phyloP scores from a whole-genome alignment of 2,329 filamentous ascomycete species.

The Penicillium concentricum region DNA sequence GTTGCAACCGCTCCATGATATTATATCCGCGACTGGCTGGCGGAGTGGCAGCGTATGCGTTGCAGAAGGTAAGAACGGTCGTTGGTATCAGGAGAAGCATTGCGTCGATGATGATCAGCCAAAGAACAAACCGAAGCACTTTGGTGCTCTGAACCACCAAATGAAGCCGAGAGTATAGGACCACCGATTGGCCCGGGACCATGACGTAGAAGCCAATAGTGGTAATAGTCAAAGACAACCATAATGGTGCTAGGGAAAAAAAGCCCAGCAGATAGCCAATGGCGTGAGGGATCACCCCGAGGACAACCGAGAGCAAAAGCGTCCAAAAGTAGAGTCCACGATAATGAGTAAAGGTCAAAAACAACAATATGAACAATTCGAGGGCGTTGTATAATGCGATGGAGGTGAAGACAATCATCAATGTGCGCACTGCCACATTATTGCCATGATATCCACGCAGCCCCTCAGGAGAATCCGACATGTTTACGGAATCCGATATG shows the following conservation, averaged over 20 bases:
- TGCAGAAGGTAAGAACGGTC: slow-evolving; percentile 54
- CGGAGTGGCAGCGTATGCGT: slow-evolving; percentile 22
- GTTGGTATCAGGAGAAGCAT: slow-evolving; percentile 54
- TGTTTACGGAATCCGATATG: slow-evolving; percentile 10
- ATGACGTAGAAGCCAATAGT: slow-evolving; percentile 58
- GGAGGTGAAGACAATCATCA: slow-evolving; percentile 35
- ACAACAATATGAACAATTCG: slow-evolving; percentile 40
- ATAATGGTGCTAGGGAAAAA: slow-evolving; percentile 34
- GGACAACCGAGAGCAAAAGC: slow-evolving; percentile 35
- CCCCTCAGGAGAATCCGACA: slow-evolving; percentile 24
- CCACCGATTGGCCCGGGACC: slow-evolving; percentile 62
- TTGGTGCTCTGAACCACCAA: slow-evolving; percentile 54
- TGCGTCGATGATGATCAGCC: slow-evolving; percentile 58
- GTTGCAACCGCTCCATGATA: slow-evolving; percentile 44
- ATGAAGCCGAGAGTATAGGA: slow-evolving; percentile 63
- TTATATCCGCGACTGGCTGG: slow-evolving; percentile 41
- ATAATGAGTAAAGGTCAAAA: slow-evolving; percentile 39
- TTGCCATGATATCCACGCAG: slow-evolving; percentile 28
- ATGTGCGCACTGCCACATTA: slow-evolving; percentile 24
- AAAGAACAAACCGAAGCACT: slow-evolving; percentile 51
- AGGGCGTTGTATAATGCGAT: slow-evolving; percentile 51
- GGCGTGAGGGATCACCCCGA: slow-evolving; percentile 38
- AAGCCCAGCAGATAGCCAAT: slow-evolving; percentile 43
- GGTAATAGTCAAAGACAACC: slow-evolving; percentile 41
- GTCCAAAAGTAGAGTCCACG: slow-evolving; percentile 45